These are phyloP conservation scores for Pseudonectria foliicola DNA, from an alignment of 2,329 filamentous ascomycete genomes.

Conservation along the genomic window DNA sequence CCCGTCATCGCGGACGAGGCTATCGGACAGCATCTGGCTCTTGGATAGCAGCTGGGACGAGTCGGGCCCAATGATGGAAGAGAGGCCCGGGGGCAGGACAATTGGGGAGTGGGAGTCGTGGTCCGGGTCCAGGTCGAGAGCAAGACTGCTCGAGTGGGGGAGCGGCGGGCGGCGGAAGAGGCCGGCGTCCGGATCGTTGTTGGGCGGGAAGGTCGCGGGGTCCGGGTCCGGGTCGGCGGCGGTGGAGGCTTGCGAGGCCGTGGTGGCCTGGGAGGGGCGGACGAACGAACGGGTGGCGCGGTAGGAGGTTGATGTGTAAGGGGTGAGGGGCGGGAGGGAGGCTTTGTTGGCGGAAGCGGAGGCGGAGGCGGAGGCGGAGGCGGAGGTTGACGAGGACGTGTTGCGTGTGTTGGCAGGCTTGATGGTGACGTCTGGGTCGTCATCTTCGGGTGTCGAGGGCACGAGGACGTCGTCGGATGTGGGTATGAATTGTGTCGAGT, in stretches of 20 bases:
- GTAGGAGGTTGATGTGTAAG: conserved; percentile 11
- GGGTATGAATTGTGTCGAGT: conserved; percentile 28
- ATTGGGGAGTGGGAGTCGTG: conserved; percentile 16
- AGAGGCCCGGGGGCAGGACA: conserved; percentile 5
- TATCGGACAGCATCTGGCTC: conserved; percentile 47
- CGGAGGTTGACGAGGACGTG: conserved; percentile 9
- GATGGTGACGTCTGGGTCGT: conserved; percentile 6
- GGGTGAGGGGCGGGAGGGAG: conserved; percentile 4
- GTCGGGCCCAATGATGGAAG: conserved; percentile 6
- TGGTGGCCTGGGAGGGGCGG: conserved; percentile 31
- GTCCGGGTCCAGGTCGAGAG: conserved; percentile 19
- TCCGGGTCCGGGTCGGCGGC: conserved; percentile 8
- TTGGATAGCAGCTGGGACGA: conserved; percentile 42
- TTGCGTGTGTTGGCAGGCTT: conserved; percentile 1
- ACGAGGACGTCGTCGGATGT: conserved; percentile 25
- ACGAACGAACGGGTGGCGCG: conserved; percentile 13
- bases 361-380: conserved; percentile 6
- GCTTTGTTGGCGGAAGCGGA: conserved; percentile 13
- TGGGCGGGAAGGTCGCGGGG: too few relatives aligned
- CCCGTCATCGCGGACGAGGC: conserved; percentile 31
- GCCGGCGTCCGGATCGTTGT: conserved; percentile 11
- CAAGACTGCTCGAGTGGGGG: conserved; percentile 19
- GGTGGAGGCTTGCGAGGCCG: conserved; percentile 29
- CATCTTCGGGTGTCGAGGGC: conserved; percentile 26
- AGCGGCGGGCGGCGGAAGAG: conserved; percentile 9